A percentile compares a stretch with the other conserved stretches of the same genome.
These are phyloP conservation scores for Cadophora sp. DNA, from an alignment of 2,329 filamentous ascomycete genomes.

Conservation along the genomic window DNA sequence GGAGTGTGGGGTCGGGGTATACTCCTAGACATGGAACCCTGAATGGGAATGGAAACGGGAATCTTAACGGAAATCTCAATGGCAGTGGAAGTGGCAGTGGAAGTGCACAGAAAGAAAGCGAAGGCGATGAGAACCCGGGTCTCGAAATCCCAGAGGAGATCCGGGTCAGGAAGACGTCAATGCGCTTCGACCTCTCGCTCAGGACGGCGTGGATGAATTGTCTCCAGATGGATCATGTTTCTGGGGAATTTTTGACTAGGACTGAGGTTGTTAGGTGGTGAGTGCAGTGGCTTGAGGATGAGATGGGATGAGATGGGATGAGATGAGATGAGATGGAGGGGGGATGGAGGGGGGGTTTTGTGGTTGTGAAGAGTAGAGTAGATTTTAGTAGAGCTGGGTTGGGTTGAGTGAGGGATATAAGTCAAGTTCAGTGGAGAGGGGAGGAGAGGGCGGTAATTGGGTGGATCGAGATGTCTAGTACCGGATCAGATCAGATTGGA, in stretches of 20 bases:
- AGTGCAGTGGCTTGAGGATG: too few relatives aligned
- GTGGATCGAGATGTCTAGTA: too few relatives aligned
- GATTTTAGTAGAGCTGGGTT: too few relatives aligned
- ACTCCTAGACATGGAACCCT: neutral
- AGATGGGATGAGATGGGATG: too few relatives aligned
- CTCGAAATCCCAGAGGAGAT: constrained; percentile 31
- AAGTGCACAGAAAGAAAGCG: neutral
- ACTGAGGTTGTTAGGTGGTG: constrained; percentile 24
- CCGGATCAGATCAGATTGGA: too few relatives aligned
- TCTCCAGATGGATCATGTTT: constrained; percentile 32
- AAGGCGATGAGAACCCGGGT: neutral
- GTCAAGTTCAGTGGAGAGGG: too few relatives aligned
- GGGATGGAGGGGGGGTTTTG: too few relatives aligned
- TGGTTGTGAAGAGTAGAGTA: too few relatives aligned
- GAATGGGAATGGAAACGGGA: neutral
- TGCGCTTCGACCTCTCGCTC: constrained; percentile 33
- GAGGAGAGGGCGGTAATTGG: too few relatives aligned
- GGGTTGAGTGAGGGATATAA: too few relatives aligned
- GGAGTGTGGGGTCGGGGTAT: neutral
- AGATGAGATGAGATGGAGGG: too few relatives aligned
- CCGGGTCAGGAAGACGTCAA: constrained; percentile 30
- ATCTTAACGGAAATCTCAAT: neutral
- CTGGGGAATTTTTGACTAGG: constrained; percentile 18
- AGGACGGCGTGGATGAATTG: constrained; percentile 30
- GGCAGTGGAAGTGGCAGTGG: neutral